Percentiles rank a stretch among this genome's conserved stretches.
Evolutionary conservation across 305 asterid genomes (phyloP).

Genomic region (Nicotiana rustica): DNA sequence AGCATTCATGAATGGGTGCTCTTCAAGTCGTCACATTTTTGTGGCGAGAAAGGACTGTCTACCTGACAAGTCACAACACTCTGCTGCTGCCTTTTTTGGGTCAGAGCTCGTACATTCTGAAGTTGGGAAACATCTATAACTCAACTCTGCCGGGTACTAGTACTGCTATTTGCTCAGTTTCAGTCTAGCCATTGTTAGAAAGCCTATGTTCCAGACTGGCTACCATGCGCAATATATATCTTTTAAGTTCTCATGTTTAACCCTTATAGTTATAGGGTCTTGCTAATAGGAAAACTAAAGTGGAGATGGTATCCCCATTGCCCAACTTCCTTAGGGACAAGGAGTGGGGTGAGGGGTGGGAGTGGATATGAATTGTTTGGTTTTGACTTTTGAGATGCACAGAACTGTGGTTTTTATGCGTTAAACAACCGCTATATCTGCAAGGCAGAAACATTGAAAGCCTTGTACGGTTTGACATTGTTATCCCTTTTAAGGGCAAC

Average conservation of each 20-base stretch:
- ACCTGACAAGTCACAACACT: slow-evolving; percentile 13
- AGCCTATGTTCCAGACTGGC: not conserved
- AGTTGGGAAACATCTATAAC: not conserved
- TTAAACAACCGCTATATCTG: not conserved
- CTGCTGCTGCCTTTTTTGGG: slow-evolving; percentile 1
- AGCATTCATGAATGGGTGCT: not conserved
- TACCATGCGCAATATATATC: slow-evolving; percentile 12
- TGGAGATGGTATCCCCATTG: not conserved
- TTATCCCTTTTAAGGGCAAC: not conserved
- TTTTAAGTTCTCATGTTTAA: slow-evolving; percentile 7
- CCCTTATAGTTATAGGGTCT: not conserved
- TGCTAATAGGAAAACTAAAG: not conserved
- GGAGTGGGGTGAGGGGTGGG: not conserved
- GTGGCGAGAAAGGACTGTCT: not conserved
- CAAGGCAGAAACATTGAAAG: slow-evolving; percentile 7
- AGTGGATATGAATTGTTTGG: slow-evolving; percentile 7
- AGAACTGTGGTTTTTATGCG: not conserved
- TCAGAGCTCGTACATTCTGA: not conserved
- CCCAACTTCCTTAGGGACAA: slow-evolving; percentile 26
- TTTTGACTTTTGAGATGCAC: not conserved
- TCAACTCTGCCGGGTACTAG: not conserved
- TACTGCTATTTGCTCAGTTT: slow-evolving; percentile 25
- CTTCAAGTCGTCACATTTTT: not conserved
- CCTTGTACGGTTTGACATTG: not conserved
- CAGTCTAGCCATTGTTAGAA: slow-evolving; percentile 16